phyloP scores from a whole-genome alignment of 2,329 filamentous ascomycete genomes.

The Aureobasidium sp. region DNA sequence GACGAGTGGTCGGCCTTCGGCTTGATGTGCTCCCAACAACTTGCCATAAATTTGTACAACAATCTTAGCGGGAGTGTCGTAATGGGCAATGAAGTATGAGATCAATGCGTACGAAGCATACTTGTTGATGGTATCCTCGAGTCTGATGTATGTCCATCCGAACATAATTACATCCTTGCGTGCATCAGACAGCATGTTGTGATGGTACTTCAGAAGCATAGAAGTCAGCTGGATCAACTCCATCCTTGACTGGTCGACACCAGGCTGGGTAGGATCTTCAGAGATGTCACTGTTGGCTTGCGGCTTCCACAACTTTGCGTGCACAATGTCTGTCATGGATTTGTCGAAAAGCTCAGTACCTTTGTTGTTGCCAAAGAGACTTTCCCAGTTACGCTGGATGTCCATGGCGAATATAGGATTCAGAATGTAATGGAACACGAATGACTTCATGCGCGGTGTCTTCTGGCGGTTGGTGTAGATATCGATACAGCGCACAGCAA shows the following conservation, averaged over 20 bases:
- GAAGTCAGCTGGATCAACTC: constrained; percentile 92
- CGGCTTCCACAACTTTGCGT: constrained; percentile 88
- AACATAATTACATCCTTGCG: constrained; percentile 99
- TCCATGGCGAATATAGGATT: constrained; percentile 98
- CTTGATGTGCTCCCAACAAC: constrained; percentile 84
- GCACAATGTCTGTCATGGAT: constrained; percentile 78
- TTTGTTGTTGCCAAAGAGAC: constrained; percentile 41
- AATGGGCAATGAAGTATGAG: constrained; percentile 94
- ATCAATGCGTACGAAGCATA: constrained; percentile 96
- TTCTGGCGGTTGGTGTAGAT: constrained; percentile 71
- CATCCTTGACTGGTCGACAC: constrained; percentile 92
- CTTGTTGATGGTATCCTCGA: constrained; percentile 99
- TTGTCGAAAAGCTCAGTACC: constrained; percentile 73
- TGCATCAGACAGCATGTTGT: constrained; percentile 76
- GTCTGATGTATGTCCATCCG: constrained; percentile 93
- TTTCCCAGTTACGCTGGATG: constrained; percentile 71
- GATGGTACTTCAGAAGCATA: constrained; percentile 90
- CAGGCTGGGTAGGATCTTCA: constrained; percentile 74
- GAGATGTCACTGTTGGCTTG: constrained; percentile 66
- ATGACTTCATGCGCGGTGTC: constrained; percentile 85
- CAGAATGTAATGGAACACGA: constrained; percentile 81
- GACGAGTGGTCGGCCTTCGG: constrained; percentile 83
- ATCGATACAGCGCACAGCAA: constrained; percentile 79
- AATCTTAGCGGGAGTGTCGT: constrained; percentile 93
- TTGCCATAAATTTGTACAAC: constrained; percentile 92